Percentiles rank a stretch among this genome's conserved stretches.
Conservation (phyloP, 2,329 filamentous ascomycete genomes). For the Monilinia vaccinii-corymbosi region DNA sequence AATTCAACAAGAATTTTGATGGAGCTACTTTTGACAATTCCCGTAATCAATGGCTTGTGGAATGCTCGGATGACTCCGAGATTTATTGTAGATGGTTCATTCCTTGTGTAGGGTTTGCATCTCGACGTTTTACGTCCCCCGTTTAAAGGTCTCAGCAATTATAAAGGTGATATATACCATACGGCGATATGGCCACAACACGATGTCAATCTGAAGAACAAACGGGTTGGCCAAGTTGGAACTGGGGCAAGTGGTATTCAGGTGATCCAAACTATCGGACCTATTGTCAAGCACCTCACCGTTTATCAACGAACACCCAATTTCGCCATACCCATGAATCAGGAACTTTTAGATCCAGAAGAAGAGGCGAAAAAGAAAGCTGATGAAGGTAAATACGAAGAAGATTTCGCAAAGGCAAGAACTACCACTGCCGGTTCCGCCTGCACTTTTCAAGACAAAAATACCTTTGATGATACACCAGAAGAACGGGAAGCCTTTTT, state of each 20-base stretch:
- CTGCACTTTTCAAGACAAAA: constrained; percentile 24
- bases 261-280: constrained; percentile 18
- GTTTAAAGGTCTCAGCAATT: constrained; percentile 22
- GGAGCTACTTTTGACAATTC: constrained; percentile 33
- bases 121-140: constrained; percentile 21
- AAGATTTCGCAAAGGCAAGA: constrained; percentile 26
- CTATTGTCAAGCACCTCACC: constrained; percentile 31
- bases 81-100: constrained; percentile 21
- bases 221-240: constrained; percentile 15
- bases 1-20: constrained; percentile 33
- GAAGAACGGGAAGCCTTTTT: constrained; percentile 32
- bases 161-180: constrained; percentile 23
- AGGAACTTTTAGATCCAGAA: constrained; percentile 24
- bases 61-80: constrained; percentile 30
- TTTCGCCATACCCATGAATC: constrained; percentile 25
- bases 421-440: constrained; percentile 27
- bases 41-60: constrained; percentile 33
- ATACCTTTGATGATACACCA: constrained; percentile 27
- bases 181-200: constrained; percentile 23
- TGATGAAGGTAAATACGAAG: constrained; percentile 28
- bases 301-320: constrained; percentile 51
- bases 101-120: constrained; percentile 22
- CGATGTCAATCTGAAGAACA: constrained; percentile 35
- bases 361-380: constrained; percentile 14
- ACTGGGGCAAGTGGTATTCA: constrained; percentile 23